Base-by-base conservation (phyloP, 2,329 filamentous ascomycete species). In the Fusarium euwallaceae region DNA sequence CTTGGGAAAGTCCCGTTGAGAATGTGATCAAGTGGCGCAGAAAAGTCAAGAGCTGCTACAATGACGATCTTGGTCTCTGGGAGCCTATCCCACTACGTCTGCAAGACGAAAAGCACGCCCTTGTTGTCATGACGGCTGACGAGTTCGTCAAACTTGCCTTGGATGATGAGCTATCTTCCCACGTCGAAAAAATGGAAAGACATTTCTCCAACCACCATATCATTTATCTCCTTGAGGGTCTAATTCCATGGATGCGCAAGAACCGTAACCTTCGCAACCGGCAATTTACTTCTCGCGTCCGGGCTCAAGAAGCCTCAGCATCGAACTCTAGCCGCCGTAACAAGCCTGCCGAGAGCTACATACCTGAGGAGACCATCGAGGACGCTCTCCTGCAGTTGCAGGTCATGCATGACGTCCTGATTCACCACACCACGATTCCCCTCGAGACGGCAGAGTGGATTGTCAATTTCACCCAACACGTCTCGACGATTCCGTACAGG, bases 401-500 rank as follows among this genome's bases (percentile, higher is more conserved):
- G 80, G 87, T 95, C 7, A 81, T 88, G 27, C 91, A 95, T 81
- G 84, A 86, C 6, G 89, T 89, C 24, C 84, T 94, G 5, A 90
- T 95, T 53, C 92, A 95, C 80, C 93, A 96, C 80, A 94, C 92
- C 1, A 82, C 81, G 16, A 82, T 84, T 3, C 78, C 88, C 0
- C 79, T 89, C 0, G 92, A 95, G 77, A 93, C 92, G 2, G 92
- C 93, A 2, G 88, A 92, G 75, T 94, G 93, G 92, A 90, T 95
- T 34, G 85, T 88, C 34, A 86, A 89, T 37, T 94, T 95, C 77
- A 96, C 94, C 0, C 92, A 95, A 78, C 92, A 96, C 80, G 91
- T 96, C 59, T 93, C 92, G 9, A 93, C 92, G 1, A 90, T 93
- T 24, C 94, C 93, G 0, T 95, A 95, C 81, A 90, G 90, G 73